A percentile compares a stretch with the other conserved stretches of the same genome.
These are phyloP conservation scores for Boletales sp. DNA, from an alignment of 768 basidiomycete genomes.

Conservation along the genomic window DNA sequence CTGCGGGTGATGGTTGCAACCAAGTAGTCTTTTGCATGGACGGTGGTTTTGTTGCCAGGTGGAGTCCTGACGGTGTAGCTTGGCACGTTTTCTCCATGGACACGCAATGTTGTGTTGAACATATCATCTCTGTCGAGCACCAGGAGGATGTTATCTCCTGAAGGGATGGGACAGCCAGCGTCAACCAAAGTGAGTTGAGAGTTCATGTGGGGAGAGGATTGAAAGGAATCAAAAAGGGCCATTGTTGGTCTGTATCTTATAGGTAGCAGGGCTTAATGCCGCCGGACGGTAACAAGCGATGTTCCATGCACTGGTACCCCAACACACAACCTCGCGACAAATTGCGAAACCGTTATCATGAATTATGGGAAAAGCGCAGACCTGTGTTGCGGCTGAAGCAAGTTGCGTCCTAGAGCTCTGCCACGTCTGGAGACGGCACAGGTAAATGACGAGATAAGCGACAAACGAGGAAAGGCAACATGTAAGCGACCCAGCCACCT, in stretches of 20 bases:
- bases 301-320: neutral
- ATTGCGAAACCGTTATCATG: too few species aligned
- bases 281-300: neutral
- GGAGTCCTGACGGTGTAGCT: slow-evolving; percentile 10
- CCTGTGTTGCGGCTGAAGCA: neutral
- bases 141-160: neutral
- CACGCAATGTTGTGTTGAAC: slow-evolving; percentile 8
- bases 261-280: neutral
- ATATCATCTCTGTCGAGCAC: slow-evolving; percentile 11
- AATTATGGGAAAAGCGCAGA: neutral
- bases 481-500: too few species aligned
- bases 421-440: too few species aligned
- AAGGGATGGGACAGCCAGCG: neutral
- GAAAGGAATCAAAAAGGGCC: neutral
- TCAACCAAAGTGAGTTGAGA: slow-evolving; percentile 20
- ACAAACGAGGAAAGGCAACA: neutral
- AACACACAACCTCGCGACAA: too few species aligned
- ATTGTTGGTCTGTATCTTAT: neutral
- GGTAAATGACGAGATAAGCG: neutral
- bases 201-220: slow-evolving; percentile 1
- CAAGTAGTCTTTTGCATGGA: slow-evolving; percentile 1
- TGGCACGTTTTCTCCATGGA: neutral
- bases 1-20: slow-evolving; percentile 15
- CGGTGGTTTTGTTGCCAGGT: neutral
- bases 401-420: too few species aligned